Base-by-base conservation (phyloP, 164 flowering plant species). In the Malania oleifera region DNA sequence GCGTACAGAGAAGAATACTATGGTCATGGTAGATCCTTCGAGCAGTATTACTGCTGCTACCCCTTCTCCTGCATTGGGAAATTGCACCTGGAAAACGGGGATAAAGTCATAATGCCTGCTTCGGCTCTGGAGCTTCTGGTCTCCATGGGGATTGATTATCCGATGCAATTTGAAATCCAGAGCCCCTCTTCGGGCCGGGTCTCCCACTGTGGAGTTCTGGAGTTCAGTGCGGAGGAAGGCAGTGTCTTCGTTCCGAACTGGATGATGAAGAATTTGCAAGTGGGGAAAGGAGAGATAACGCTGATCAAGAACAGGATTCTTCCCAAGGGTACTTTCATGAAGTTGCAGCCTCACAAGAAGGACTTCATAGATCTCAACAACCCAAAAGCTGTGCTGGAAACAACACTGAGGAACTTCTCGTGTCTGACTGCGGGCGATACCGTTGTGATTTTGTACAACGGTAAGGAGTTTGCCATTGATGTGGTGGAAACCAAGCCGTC, bases 201-300 rank as follows among this genome's bases (percentile, higher is more conserved):
- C 13, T 51, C 57, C 0, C 64, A 52, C 15, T 61, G 57, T 22
- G 64, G 64, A 28, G 64, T 61, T 8, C 27, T 51, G 0, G 64
- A 61, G 64, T 61, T 52, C 13, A 52, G n/a, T n/a, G 57, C 49
- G n/a, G 57, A 61, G 25, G 57, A 61, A 22, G 64, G 57, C 5
- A 11, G 7, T 0, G 39, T 61, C 7, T 61, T 47, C 50, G n/a
- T 61, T 25, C 64, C 64, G 1, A 20, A 61, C 10, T 51, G 56
- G 56, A 41, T 61, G 50, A 61, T 61, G 64, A 27, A 28, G 3
- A 61, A 52, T 19, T 2, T 61, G 57, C 12, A 39, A 1, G 5
- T 61, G 12, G 0, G 27, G 4, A 50, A 61, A 2, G 64, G 57
- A 5, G 49, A 61, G 1, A 25, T 1, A 0, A 39, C 52, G 47